Evolutionary conservation across 257 asterid genomes (phyloP).

Genomic region (Solanum dulcamara): DNA sequence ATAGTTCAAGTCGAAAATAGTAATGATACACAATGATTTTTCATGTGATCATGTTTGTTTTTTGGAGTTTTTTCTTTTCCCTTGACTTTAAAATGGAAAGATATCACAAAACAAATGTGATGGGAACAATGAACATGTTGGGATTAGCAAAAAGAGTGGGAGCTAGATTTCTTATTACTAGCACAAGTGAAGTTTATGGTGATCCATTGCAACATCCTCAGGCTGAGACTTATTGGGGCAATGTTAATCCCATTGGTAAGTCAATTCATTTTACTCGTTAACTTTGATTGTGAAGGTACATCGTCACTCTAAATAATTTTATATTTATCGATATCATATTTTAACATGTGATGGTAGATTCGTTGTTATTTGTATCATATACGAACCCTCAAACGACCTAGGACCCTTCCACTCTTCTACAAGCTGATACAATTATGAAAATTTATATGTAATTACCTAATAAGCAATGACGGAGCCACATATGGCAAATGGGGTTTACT

Average conservation of each 20-base stretch:
- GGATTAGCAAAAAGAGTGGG: conserved; percentile 87
- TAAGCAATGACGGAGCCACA: accelerated
- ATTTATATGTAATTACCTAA: neutral
- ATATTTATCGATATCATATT: accelerated
- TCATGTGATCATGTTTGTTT: neutral
- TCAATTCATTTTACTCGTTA: neutral
- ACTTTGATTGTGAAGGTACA: accelerated
- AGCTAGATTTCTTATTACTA: conserved; percentile 75
- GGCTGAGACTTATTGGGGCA: conserved; percentile 81
- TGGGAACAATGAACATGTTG: conserved; percentile 95
- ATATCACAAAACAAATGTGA: conserved; percentile 86
- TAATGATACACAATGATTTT: accelerated
- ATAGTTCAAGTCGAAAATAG: neutral
- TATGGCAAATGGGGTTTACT: accelerated
- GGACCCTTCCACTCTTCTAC: neutral
- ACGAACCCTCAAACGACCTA: accelerated
- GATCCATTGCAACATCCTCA: conserved; percentile 90
- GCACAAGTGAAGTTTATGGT: conserved; percentile 93
- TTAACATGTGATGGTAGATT: neutral
- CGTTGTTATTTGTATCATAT: accelerated
- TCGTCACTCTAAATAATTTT: neutral
- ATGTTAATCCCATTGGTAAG: conserved; percentile 89
- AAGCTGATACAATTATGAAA: accelerated
- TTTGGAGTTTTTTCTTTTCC: neutral
- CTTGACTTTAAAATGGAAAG: conserved; percentile 34